Percentiles rank a stretch among this genome's conserved stretches.
These are phyloP conservation scores for Lyophyllum decastes DNA, from an alignment of 768 basidiomycete genomes.

Conservation along the genomic window DNA sequence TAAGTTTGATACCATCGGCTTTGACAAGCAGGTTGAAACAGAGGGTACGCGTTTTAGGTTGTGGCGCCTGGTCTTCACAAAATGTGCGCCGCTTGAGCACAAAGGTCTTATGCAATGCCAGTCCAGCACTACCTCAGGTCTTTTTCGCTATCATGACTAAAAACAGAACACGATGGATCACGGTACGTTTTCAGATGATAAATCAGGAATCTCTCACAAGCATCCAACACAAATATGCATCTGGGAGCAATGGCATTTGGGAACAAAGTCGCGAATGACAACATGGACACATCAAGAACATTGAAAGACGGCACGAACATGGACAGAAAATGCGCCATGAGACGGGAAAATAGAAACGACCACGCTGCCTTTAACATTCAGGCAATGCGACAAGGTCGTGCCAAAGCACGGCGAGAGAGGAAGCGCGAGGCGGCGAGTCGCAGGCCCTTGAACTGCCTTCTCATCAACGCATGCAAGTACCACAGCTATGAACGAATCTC, in stretches of 20 bases:
- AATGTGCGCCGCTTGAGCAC: no score
- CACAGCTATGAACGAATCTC: neutral
- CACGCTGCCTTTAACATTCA: neutral
- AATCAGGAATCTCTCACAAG: no score
- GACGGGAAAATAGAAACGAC: neutral
- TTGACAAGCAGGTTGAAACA: slow-evolving; percentile 8
- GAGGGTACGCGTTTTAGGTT: neutral
- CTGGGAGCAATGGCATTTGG: no score
- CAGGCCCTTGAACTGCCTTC: neutral
- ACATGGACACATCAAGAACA: neutral
- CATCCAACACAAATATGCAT: no score
- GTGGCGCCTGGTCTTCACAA: neutral
- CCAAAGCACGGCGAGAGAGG: neutral
- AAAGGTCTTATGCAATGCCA: no score
- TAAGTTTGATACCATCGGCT: neutral
- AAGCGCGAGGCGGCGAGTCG: neutral
- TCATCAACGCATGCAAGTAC: neutral
- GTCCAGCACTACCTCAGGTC: no score
- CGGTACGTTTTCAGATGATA: no score
- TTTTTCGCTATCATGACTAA: no score
- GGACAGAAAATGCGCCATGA: neutral
- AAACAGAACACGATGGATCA: no score
- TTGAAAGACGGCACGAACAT: neutral
- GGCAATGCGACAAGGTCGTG: neutral
- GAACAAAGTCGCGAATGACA: no score